phyloP scores from a whole-genome alignment of 345 rosid species.

The Bruguiera parviflora region DNA sequence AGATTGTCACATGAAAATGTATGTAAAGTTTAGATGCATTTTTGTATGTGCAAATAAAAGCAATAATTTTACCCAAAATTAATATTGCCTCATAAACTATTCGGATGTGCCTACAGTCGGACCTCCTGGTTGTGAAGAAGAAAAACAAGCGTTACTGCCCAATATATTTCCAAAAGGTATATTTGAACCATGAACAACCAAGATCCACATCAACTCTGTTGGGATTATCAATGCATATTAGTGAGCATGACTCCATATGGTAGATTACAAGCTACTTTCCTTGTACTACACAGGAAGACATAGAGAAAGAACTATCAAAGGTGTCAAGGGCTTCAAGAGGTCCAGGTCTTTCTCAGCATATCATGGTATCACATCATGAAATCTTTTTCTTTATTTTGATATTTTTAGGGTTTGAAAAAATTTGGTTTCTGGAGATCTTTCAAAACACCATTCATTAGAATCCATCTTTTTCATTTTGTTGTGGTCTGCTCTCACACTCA shows the following conservation, averaged over 20 bases:
- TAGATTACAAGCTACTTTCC: slow-evolving; percentile 7
- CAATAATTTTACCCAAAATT: not conserved
- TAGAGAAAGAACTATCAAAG: slow-evolving; percentile 76
- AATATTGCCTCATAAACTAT: slow-evolving; percentile 7
- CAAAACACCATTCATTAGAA: not conserved
- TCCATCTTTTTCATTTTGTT: too few relatives aligned
- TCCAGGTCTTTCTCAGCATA: slow-evolving; percentile 56
- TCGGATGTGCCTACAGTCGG: slow-evolving; percentile 60
- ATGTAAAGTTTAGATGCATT: too few relatives aligned
- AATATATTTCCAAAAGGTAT: slow-evolving; percentile 88
- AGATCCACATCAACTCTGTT: slow-evolving; percentile 11
- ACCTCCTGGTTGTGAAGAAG: slow-evolving; percentile 78
- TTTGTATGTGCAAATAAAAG: not conserved
- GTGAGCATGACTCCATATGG: not conserved
- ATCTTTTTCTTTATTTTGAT: not conserved
- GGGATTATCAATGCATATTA: not conserved
- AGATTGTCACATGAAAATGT: too few relatives aligned
- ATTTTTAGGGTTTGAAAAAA: not conserved
- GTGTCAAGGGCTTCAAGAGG: slow-evolving; percentile 70
- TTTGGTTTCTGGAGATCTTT: not conserved
- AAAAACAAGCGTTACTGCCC: slow-evolving; percentile 83
- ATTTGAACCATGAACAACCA: slow-evolving; percentile 5
- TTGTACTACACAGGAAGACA: slow-evolving; percentile 60
- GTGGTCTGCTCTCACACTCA: too few relatives aligned
- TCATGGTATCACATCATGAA: slow-evolving; percentile 52